A percentile compares a stretch with the other conserved stretches of the same genome.
Conservation (phyloP, 1,284 basidiomycete genomes). For the Cryptococcus sp. region DNA sequence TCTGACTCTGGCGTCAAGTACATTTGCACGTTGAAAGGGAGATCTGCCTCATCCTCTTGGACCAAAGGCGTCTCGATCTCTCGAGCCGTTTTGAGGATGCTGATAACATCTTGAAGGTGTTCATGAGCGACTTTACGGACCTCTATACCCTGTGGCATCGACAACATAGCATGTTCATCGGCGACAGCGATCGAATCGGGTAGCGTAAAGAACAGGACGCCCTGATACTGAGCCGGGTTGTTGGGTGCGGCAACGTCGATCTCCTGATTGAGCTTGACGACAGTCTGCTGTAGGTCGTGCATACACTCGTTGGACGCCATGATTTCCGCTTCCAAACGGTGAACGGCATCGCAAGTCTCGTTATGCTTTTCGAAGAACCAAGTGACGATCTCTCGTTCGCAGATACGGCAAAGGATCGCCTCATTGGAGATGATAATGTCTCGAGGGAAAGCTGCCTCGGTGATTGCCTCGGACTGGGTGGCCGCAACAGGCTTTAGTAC, state of each 20-base stretch:
- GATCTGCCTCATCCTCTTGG: conserved; percentile 84
- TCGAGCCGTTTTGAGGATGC: conserved; percentile 74
- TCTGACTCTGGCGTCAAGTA: conserved; percentile 84
- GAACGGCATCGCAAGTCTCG: conserved; percentile 96
- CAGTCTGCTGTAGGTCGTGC: conserved; percentile 77
- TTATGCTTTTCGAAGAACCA: conserved; percentile 99
- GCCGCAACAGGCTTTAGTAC: conserved; percentile 82
- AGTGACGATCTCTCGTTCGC: conserved; percentile 92
- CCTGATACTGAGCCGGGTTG: conserved; percentile 74
- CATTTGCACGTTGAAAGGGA: conserved; percentile 89
- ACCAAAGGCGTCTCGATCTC: conserved; percentile 86
- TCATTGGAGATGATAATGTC: conserved; percentile 74
- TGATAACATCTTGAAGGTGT: conserved; percentile 79
- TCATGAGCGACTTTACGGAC: conserved; percentile 76
- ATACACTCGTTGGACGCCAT: conserved; percentile 91
- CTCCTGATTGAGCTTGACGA: conserved; percentile 68
- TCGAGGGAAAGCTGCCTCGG: conserved; percentile 63
- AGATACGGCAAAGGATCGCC: conserved; percentile 95
- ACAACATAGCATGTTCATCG: conserved; percentile 18
- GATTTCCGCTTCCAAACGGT: conserved; percentile 94
- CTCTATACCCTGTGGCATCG: conserved; percentile 63
- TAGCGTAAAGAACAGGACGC: conserved; percentile 70
- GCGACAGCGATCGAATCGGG: conserved; percentile 32
- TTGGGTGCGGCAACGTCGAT: conserved; percentile 56
- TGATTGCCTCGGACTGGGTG: conserved; percentile 41